Evolutionary conservation across 257 asterid species (phyloP), one percentile per base, ranked within the genome.

Genomic region (Nicotiana tomentosiformis): DNA sequence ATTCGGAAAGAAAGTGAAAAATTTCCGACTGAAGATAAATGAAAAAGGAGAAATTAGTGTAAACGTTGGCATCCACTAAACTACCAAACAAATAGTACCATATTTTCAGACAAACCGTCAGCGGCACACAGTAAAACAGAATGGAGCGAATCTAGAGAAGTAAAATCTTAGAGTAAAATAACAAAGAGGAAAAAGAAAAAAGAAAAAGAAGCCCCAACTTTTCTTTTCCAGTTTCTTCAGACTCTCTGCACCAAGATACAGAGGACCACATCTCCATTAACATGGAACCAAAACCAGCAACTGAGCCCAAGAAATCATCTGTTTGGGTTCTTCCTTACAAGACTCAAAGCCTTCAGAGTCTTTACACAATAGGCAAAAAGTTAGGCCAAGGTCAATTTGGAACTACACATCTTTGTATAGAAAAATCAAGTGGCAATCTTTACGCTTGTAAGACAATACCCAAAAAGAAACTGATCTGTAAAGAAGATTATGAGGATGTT

Each of bases 351-450:
- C 88, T 91, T n/a, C 89, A 89, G 72, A 77, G 80, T 53, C 86
- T 88, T 16, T 91, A 89, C 90, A 17, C 86, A 33, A 87, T 91
- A 61, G 95, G 95, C 55, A 88, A 84, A 86, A 91, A 90, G 80
- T 91, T 91, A n/a, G 95, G 95, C 0, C 93, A 90, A 70, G 95
- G 95, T 8, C 95, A 91, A 65, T 91, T 91, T 49, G 95, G 95
- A 68, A 89, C 86, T 83, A 92, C 96, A 81, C 87, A 88, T 55
- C 92, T 83, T 10, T 90, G 94, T 87, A 89, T 88, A 4, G 96
- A 92, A 86, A 92, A 89, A 84, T 87, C 93, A 0, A 89, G 64
- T 80, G 89, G 90, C 79, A 70, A 78, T 56, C 85, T 70, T 15
- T 92, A 92, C 74, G 96, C 96, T 85, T 90, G 94, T 77, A 92